Conservation (phyloP, 176 grass and related monocot genomes). For the Ampelocalamus luodianensis region DNA sequence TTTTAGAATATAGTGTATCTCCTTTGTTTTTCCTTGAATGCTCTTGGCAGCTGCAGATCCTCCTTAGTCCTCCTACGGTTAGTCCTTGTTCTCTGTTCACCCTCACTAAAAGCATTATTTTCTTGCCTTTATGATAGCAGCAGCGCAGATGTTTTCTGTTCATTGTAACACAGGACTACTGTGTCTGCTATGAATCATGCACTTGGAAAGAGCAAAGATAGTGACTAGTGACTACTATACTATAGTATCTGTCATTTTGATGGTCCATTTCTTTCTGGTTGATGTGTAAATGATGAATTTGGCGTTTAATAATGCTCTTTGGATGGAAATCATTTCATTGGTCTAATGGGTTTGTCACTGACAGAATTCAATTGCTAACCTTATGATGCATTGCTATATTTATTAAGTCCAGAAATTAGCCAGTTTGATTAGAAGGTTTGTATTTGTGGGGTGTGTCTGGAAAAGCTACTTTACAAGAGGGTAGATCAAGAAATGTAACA, state of each 20-base stretch:
- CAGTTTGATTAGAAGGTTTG: neutral
- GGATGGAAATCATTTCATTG: constrained; percentile 27
- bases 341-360: neutral
- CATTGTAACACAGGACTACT: neutral
- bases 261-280: neutral
- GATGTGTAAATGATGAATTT: neutral
- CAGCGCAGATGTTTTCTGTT: neutral
- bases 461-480: constrained; percentile 5
- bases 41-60: constrained; percentile 4
- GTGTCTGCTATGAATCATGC: neutral
- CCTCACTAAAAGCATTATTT: constrained; percentile 10
- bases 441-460: neutral
- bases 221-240: neutral
- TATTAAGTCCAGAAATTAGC: constrained; percentile 12
- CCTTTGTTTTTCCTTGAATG: constrained; percentile 20
- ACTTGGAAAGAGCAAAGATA: neutral
- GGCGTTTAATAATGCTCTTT: neutral
- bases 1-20: constrained; percentile 7
- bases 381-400: constrained; percentile 5
- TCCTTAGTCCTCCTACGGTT: neutral
- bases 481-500: neutral
- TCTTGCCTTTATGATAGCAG: neutral
- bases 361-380: neutral
- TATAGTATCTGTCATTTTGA: neutral
- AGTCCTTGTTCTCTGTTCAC: neutral